These are phyloP conservation scores for Juglanconis oblonga DNA, from an alignment of 2,329 filamentous ascomycete species.

Conservation along the genomic window DNA sequence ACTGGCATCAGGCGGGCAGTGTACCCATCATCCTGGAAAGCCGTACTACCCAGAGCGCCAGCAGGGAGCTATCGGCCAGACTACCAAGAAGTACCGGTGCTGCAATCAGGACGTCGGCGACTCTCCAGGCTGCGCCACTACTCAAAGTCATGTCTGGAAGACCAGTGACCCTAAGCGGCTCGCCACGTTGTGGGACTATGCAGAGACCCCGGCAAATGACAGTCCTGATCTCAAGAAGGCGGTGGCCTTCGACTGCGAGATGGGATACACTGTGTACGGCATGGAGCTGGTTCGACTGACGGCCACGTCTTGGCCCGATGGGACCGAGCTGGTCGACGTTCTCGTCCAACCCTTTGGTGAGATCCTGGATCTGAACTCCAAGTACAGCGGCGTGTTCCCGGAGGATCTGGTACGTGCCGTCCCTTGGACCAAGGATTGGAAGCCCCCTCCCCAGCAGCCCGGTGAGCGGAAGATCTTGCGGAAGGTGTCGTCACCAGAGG, in stretches of 20 bases:
- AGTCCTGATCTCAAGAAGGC: slow-evolving; percentile 52
- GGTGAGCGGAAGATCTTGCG: slow-evolving; percentile 48
- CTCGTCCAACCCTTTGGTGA: slow-evolving; percentile 82
- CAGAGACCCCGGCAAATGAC: slow-evolving; percentile 68
- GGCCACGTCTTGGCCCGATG: slow-evolving; percentile 80
- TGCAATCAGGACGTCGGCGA: slow-evolving; percentile 74
- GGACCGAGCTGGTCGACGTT: slow-evolving; percentile 74
- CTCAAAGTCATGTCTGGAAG: slow-evolving; percentile 82
- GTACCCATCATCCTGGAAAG: slow-evolving; percentile 78
- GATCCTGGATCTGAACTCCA: slow-evolving; percentile 85
- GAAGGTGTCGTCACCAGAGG: slow-evolving; percentile 72
- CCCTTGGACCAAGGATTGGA: slow-evolving; percentile 41
- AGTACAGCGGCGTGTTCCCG: slow-evolving; percentile 82
- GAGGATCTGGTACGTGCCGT: slow-evolving; percentile 71
- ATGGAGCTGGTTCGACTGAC: slow-evolving; percentile 89
- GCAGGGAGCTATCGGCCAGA: slow-evolving; percentile 53
- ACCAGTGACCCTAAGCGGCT: slow-evolving; percentile 72
- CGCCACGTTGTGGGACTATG: slow-evolving; percentile 76
- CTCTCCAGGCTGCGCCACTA: slow-evolving; percentile 69
- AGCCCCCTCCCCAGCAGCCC: slow-evolving; percentile 24
- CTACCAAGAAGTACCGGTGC: slow-evolving; percentile 68
- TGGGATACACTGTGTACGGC: slow-evolving; percentile 89
- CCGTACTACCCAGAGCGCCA: slow-evolving; percentile 56
- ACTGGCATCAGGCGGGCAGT: slow-evolving; percentile 72
- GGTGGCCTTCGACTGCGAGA: slow-evolving; percentile 92